Evolutionary conservation across 2,329 filamentous ascomycete species (phyloP), one percentile per base, ranked within the genome.

Genomic region (Trichophyton mentagrophytes): DNA sequence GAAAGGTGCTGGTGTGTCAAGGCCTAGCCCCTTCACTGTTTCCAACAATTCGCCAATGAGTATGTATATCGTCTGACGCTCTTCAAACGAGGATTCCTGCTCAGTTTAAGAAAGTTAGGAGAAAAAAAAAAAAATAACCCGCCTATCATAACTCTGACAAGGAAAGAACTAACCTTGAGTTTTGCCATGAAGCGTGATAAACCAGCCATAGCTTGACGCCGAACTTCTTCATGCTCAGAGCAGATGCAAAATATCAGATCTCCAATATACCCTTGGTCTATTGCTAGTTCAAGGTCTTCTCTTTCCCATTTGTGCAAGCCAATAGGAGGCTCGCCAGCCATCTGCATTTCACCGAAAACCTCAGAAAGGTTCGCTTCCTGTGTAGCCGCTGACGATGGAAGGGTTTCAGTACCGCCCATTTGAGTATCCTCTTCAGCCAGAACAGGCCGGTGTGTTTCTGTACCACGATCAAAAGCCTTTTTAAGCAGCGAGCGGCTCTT

Each of bases 31-130:
- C 60, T 79, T 80, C 11, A 83, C 82, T 0, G 91, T 93, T 71
- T 96, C 90, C 13, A 85, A 79, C 5, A 95, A 72, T 72, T 96
- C 91, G 61, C 85, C 88, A 1, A 93, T 79, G 3, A 96, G 80
- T 8, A 96, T 79, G 77, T 88, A 91, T 3, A 91, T 76, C 63
- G 91, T 86, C 42, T 89, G 84, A 68, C 85, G 87, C 68, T 95
- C 89, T 53, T 85, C 81, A 67, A 90, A 85, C 0, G 82, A 80
- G 0, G 88, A 91, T 59, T 83, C 83, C 70, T 85, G 81, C 57
- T 65, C 57, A 11, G n/a, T 55, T 3, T 33, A 59, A 36, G 8
- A 58, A 25, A 15, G 46, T 46, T 51, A 47, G 17, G 3, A 17
- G 17, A 17, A 17, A 17, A 17, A 13, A 22, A 13, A 1, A 27